Conservation (phyloP, 352 stramenopile species). For the Pythium brassicae region DNA sequence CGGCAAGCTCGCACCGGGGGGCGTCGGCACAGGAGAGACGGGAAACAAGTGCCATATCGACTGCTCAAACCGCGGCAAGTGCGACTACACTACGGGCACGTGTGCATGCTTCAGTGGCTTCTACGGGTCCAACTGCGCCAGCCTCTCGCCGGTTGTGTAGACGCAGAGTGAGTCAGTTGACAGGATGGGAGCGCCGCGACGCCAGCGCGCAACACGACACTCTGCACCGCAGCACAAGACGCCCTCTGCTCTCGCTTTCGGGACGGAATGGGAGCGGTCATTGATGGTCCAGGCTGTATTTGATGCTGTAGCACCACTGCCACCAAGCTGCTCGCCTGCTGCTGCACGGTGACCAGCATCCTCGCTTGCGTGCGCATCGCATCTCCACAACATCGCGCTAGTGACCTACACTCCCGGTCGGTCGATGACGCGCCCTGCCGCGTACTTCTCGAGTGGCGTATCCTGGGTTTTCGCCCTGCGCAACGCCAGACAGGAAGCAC, state of each 20-base stretch:
- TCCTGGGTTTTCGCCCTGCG: slow-evolving; percentile 39
- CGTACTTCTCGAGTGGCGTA: slow-evolving; percentile 71
- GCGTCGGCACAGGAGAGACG: slow-evolving; percentile 24
- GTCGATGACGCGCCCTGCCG: slow-evolving; percentile 34
- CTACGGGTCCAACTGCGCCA: slow-evolving; percentile 77
- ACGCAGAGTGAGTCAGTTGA: neutral
- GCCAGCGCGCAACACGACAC: neutral
- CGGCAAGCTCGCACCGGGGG: slow-evolving; percentile 33
- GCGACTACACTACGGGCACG: slow-evolving; percentile 58
- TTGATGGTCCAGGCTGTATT: neutral
- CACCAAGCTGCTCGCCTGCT: neutral
- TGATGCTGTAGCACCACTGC: neutral
- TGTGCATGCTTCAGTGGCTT: slow-evolving; percentile 74
- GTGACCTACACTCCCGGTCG: slow-evolving; percentile 35
- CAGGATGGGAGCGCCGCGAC: no score
- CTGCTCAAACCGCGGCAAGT: slow-evolving; percentile 74
- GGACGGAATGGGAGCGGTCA: no score
- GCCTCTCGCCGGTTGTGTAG: slow-evolving; percentile 44
- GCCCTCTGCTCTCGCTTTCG: neutral
- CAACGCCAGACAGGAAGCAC: neutral
- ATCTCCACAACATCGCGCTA: slow-evolving; percentile 10
- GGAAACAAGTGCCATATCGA: slow-evolving; percentile 75
- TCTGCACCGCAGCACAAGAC: neutral
- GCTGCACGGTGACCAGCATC: no score
- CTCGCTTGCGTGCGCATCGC: no score